Base-by-base conservation (phyloP, 805 yeast species). In the Limtongozyma cylindracea region DNA sequence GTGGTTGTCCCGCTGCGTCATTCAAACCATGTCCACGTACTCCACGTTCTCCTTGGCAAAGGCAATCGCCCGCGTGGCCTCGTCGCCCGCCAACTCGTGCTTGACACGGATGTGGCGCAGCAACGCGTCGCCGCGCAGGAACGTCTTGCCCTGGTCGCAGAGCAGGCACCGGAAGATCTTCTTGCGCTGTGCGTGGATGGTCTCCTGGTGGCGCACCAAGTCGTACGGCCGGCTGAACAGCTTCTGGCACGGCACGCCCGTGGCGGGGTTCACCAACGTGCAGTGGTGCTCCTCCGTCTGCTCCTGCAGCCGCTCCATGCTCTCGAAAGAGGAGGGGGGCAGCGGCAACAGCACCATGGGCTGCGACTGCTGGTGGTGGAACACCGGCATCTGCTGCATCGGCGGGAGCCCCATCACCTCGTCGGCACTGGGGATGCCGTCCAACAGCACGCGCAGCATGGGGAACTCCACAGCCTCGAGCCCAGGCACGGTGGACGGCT, bases 21-120 rank as follows among this genome's bases (percentile, higher is more conserved):
- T n/a, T n/a, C n/a, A n/a, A n/a, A n/a, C n/a, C n/a, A n/a, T 17
- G 19, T 6, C 7, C 19, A 50, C 45, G 34, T 57, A 73, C 42
- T 72, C 84, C 23, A 72, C 78, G 38, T 74, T 62, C 31, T 65
- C 73, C 41, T 71, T 73, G 6, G 88, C 88, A 32, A 57, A 66
- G 34, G 68, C 66, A 31, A 72, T 66, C 19, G 76, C 66, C 24
- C 64, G 62, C 25, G 61, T 53, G n/a, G 76, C 77, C 29, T 67
- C 70, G 27, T 52, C 47, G 18, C 72, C 72, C 19, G 53, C 56
- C 24, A 69, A 45, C 6, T 73, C 72, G 49, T 82, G 96, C 49
- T 88, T 80, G 20, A 80, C 84, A 35, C 91, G 67, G 29, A 51
- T 49, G 31, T 51, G 58, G 24, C 58, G 40, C 1, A 56, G 48